Evolutionary conservation across 257 asterid species (phyloP).

Genomic region (Solanum sejunctum): DNA sequence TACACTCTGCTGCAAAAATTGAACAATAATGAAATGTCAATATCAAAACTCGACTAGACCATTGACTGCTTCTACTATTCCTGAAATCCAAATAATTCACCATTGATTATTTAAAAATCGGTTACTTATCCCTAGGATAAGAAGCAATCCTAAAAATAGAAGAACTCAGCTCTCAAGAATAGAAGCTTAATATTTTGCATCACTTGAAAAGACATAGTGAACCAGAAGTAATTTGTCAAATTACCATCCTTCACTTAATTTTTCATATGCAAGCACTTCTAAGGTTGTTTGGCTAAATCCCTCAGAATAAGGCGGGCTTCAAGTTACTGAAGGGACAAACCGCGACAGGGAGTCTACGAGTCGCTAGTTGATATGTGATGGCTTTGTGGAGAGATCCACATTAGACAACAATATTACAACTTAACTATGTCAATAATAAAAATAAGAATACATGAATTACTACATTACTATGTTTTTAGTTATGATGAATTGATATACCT

Average conservation of each 20-base stretch:
- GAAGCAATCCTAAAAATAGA: not conserved
- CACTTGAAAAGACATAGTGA: not conserved
- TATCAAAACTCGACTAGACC: not conserved
- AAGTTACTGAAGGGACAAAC: not conserved
- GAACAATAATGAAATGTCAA: not conserved
- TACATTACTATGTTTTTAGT: not conserved
- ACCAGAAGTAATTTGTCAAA: not conserved
- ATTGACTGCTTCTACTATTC: not conserved
- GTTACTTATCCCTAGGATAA: no score
- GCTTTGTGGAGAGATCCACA: not conserved
- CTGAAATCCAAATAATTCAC: not conserved
- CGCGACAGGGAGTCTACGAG: not conserved
- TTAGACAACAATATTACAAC: not conserved
- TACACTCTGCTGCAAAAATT: slow-evolving; percentile 45
- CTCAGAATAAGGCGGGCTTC: not conserved
- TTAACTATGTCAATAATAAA: not conserved
- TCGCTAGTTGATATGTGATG: not conserved
- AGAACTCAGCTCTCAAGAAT: not conserved
- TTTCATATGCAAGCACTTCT: not conserved
- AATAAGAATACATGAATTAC: not conserved
- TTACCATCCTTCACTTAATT: not conserved
- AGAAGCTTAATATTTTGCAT: not conserved
- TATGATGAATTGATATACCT: not conserved
- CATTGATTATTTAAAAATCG: not conserved
- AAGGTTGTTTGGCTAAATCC: not conserved